Conservation (phyloP, 2,329 filamentous ascomycete species). For the Microcera coccophila region DNA sequence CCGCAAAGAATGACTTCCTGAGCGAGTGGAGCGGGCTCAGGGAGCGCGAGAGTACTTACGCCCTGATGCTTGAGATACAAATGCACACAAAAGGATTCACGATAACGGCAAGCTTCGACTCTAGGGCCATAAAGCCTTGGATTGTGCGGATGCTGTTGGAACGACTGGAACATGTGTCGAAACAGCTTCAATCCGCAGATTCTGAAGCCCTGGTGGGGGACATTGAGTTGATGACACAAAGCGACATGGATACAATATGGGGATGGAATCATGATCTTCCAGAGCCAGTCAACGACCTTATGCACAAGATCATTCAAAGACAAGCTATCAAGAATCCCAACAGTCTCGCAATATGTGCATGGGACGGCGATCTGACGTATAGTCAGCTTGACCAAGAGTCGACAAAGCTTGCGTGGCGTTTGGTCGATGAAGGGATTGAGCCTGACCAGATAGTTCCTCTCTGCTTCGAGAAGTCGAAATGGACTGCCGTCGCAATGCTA, state of each 20-base stretch:
- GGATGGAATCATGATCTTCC: background rate
- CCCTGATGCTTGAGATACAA: background rate
- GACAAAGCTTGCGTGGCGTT: conserved; percentile 3
- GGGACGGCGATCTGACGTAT: conserved; percentile 3
- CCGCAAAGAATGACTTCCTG: no score
- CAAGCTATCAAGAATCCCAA: background rate
- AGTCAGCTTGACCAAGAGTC: conserved; percentile 1
- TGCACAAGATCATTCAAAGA: background rate
- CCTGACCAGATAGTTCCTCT: conserved; percentile 30
- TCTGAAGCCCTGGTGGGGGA: background rate
- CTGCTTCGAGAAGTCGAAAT: conserved; percentile 23
- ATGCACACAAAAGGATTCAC: background rate
- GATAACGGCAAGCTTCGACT: background rate
- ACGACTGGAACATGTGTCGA: conserved; percentile 22
- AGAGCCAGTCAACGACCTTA: background rate
- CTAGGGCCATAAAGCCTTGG: background rate
- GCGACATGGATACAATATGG: background rate
- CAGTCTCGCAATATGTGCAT: conserved; percentile 15
- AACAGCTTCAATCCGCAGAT: background rate
- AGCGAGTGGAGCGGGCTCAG: no score
- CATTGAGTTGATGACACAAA: background rate
- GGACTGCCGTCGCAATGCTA: conserved; percentile 18
- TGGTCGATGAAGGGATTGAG: conserved; percentile 21
- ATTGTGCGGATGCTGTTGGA: conserved; percentile 25
- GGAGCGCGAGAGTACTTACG: background rate